Conservation (phyloP, 352 stramenopile species). For the Aphanomyces euteiches region DNA sequence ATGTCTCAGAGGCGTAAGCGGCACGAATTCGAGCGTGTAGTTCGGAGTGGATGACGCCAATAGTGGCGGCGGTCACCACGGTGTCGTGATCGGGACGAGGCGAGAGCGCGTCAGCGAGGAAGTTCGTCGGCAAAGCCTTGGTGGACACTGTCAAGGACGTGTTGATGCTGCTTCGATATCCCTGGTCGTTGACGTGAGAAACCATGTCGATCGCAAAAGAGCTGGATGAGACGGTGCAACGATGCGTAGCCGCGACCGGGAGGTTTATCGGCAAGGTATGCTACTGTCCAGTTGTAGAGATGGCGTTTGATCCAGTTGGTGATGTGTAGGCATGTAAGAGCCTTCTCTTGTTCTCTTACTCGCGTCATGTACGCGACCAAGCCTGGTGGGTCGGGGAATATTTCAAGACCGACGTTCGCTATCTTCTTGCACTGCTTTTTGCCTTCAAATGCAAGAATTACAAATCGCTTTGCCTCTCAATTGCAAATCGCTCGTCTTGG, state of each 20-base stretch:
- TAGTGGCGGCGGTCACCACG: neutral
- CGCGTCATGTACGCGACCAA: constrained; percentile 36
- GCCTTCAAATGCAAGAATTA: neutral
- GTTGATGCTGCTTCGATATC: constrained; percentile 23
- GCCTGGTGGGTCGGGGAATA: constrained; percentile 31
- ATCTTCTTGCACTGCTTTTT: neutral
- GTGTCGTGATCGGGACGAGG: neutral
- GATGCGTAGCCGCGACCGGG: constrained; percentile 18
- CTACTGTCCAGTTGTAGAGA: constrained; percentile 21
- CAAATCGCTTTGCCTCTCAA: neutral
- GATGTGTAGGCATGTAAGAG: constrained; percentile 31
- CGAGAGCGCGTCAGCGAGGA: constrained; percentile 38
- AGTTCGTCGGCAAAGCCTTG: constrained; percentile 10
- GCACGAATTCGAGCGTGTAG: neutral
- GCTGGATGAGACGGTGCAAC: constrained; percentile 26
- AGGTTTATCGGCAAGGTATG: constrained; percentile 27
- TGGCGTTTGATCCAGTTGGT: constrained; percentile 32
- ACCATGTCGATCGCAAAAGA: constrained; percentile 20
- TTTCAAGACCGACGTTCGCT: neutral
- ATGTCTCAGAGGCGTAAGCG: too few species aligned
- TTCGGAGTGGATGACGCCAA: neutral
- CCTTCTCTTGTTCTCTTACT: constrained; percentile 32
- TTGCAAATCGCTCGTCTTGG: neutral
- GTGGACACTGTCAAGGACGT: constrained; percentile 30
- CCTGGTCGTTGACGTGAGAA: constrained; percentile 34